Conservation (phyloP, 1,284 basidiomycete species). For the Puccinia horiana region DNA sequence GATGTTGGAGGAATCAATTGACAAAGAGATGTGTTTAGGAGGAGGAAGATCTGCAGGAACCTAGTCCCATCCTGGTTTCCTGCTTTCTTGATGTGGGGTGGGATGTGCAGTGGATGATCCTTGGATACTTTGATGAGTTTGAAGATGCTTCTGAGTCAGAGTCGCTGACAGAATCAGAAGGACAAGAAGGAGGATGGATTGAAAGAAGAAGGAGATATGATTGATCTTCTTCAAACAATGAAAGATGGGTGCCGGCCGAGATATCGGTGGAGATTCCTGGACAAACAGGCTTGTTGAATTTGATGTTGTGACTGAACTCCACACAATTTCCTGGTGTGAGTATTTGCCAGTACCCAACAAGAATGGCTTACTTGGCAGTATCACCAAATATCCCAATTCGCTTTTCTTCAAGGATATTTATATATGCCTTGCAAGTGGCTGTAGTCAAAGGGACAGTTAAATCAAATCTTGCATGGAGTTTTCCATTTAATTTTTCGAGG, state of each 20-base stretch:
- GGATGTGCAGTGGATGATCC: too few species aligned
- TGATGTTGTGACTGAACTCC: constrained; percentile 6
- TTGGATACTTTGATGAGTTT: too few species aligned
- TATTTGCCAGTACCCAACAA: constrained; percentile 28
- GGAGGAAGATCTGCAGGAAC: not conserved
- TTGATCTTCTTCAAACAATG: not conserved
- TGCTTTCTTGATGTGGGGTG: too few species aligned
- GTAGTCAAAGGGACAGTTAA: not conserved
- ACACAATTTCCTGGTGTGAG: not conserved
- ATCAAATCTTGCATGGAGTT: not conserved
- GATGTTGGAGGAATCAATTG: not conserved
- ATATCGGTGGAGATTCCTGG: not conserved
- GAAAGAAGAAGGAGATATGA: too few species aligned
- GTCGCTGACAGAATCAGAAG: too few species aligned
- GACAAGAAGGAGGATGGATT: too few species aligned
- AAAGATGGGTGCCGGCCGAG: not conserved
- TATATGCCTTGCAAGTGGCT: not conserved
- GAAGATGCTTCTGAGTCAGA: too few species aligned
- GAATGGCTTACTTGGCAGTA: not conserved
- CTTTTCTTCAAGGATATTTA: not conserved
- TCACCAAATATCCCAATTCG: not conserved
- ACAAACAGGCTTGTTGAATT: not conserved
- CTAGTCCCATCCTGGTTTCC: not conserved
- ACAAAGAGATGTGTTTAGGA: not conserved
- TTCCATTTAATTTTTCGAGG: not conserved